Percentiles rank a stretch among this genome's conserved stretches.
Evolutionary conservation across 768 basidiomycete species (phyloP).

Genomic region (Leucosporidium yakuticum): DNA sequence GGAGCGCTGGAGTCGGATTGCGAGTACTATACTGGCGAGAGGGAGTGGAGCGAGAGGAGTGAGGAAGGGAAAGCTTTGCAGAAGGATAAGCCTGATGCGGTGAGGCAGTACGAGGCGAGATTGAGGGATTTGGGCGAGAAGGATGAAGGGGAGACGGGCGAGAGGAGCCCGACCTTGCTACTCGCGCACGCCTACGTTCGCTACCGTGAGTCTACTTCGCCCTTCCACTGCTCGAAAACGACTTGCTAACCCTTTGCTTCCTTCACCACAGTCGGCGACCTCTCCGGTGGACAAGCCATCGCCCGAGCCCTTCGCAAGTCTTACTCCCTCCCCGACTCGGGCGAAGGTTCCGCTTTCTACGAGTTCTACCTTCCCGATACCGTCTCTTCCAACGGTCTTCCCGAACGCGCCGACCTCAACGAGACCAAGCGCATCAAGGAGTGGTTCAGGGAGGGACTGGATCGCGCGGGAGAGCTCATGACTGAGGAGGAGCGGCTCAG

Average conservation of each 20-base stretch:
- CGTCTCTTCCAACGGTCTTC: neutral
- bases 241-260: neutral
- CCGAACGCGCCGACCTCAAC: neutral
- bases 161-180: neutral
- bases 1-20: neutral
- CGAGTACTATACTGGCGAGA: neutral
- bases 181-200: slow-evolving; percentile 10
- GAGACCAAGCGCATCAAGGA: slow-evolving; percentile 6
- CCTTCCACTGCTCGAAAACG: neutral
- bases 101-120: neutral
- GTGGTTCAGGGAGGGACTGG: slow-evolving; percentile 5
- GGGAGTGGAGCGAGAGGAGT: neutral
- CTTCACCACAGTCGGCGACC: slow-evolving; percentile 1
- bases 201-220: neutral
- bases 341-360: slow-evolving; percentile 9
- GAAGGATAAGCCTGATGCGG: neutral
- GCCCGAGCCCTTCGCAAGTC: neutral
- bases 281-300: slow-evolving; percentile 1
- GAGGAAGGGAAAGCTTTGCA: neutral
- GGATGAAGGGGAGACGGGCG: neutral
- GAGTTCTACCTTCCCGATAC: slow-evolving; percentile 5
- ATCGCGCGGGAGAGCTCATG: neutral
- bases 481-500: neutral
- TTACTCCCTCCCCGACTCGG: neutral
- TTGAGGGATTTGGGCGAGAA: neutral